Percentiles rank a stretch among this genome's conserved stretches.
These are phyloP conservation scores for Akanthomyces uredinophilus DNA, from an alignment of 2,329 filamentous ascomycete genomes.

Conservation along the genomic window DNA sequence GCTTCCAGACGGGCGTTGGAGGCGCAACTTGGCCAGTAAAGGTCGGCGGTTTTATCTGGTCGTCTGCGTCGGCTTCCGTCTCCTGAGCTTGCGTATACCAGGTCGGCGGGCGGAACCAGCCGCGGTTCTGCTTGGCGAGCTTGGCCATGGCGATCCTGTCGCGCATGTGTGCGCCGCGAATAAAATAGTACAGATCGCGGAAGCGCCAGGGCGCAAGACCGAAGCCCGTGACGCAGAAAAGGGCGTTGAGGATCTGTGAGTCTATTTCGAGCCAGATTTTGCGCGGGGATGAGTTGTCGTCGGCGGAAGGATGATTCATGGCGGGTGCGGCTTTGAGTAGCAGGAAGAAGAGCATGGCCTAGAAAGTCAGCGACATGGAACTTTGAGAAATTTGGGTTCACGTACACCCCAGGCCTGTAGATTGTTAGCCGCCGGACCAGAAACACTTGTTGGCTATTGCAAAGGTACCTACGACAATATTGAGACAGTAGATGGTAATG, in stretches of 20 bases:
- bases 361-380: neutral
- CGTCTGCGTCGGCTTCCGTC: slow-evolving; percentile 11
- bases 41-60: slow-evolving; percentile 15
- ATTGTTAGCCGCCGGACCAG: neutral
- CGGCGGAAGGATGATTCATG: slow-evolving; percentile 18
- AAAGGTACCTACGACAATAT: slow-evolving; percentile 24
- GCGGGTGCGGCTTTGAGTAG: slow-evolving; percentile 10
- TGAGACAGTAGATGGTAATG: slow-evolving; percentile 26
- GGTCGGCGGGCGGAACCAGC: slow-evolving; percentile 24
- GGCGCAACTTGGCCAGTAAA: slow-evolving; percentile 20
- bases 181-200: slow-evolving; percentile 19
- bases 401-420: slow-evolving; percentile 23
- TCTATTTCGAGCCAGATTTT: slow-evolving; percentile 18
- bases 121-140: slow-evolving; percentile 13
- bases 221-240: slow-evolving; percentile 85
- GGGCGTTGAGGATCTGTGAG: slow-evolving; percentile 48
- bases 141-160: slow-evolving; percentile 19
- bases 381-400: neutral
- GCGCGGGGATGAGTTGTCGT: slow-evolving; percentile 18
- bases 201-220: slow-evolving; percentile 71
- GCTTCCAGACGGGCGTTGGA: slow-evolving; percentile 22
- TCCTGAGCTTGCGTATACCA: slow-evolving; percentile 16
- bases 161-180: slow-evolving; percentile 19
- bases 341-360: slow-evolving; percentile 13
- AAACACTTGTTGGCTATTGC: too few relatives aligned